Evolutionary conservation across 768 basidiomycete species (phyloP).

Genomic region (Rhizopogon sp.): DNA sequence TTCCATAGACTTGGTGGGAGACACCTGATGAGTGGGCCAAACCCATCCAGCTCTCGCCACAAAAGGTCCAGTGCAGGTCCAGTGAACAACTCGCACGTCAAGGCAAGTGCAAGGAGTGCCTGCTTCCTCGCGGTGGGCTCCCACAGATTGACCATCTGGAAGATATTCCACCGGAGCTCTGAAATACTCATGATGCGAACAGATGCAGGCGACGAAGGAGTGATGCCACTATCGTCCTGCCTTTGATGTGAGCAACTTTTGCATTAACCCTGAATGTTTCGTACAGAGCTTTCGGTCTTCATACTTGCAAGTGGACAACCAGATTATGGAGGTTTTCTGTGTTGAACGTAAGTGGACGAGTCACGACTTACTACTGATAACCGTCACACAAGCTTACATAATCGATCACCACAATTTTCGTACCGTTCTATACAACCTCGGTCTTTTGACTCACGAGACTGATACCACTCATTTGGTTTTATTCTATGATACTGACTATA

Average conservation of each 20-base stretch:
- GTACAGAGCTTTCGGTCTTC: background rate
- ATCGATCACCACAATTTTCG: no score
- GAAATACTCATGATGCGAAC: background rate
- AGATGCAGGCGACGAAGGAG: background rate
- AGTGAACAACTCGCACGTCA: constrained; percentile 6
- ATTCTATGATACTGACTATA: no score
- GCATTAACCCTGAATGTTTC: background rate
- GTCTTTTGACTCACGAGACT: no score
- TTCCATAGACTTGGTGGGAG: background rate
- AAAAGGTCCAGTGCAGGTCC: constrained; percentile 3
- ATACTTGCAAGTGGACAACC: background rate
- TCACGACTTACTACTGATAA: no score
- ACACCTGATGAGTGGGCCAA: constrained; percentile 3
- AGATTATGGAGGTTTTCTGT: no score
- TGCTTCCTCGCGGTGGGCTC: no score
- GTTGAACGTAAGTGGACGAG: no score
- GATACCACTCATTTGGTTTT: no score
- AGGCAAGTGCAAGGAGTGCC: background rate
- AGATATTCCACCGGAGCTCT: background rate
- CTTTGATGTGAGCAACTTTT: background rate
- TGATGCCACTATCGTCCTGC: background rate
- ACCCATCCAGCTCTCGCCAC: background rate
- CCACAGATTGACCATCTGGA: background rate
- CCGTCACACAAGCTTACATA: no score
- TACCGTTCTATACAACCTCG: no score